Conservation (phyloP, 2,329 filamentous ascomycete genomes). For the Neonectria punicea region DNA sequence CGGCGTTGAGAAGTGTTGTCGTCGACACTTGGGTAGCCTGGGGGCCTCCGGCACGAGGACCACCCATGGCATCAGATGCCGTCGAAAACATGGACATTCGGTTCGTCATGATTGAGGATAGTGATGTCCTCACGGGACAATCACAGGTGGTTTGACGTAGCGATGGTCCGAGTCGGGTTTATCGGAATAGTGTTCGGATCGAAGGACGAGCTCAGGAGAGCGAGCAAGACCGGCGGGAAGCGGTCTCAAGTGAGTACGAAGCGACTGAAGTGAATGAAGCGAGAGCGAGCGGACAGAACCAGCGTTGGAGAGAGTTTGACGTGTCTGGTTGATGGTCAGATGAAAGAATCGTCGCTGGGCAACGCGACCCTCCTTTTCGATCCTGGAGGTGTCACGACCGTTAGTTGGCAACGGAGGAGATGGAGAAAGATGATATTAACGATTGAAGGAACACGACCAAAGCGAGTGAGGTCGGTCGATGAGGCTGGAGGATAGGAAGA, state of each 20-base stretch:
- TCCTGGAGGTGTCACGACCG: conserved; percentile 30
- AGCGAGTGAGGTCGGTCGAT: conserved; percentile 67
- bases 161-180: conserved; percentile 30
- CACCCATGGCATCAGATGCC: conserved; percentile 70
- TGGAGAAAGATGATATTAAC: conserved; percentile 43
- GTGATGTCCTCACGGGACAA: conserved; percentile 54
- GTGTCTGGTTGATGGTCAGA: conserved; percentile 28
- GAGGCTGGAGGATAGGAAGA: conserved; percentile 36
- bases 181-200: conserved; percentile 21
- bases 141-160: conserved; percentile 43
- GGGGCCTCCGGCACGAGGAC: conserved; percentile 68
- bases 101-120: conserved; percentile 62
- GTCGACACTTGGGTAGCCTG: conserved; percentile 87
- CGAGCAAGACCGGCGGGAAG: conserved; percentile 13
- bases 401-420: conserved; percentile 25
- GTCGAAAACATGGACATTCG: conserved; percentile 77
- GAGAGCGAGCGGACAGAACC: conserved; percentile 32
- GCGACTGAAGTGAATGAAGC: conserved; percentile 25
- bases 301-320: conserved; percentile 23
- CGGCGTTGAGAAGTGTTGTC: conserved; percentile 88
- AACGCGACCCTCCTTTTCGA: conserved; percentile 46
- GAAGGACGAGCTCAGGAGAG: conserved; percentile 22
- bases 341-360: conserved; percentile 42
- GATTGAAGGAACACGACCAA: conserved; percentile 59
- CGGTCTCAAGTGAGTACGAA: conserved; percentile 20